Percentiles rank a stretch among this genome's conserved stretches.
Evolutionary conservation across 2,329 filamentous ascomycete species (phyloP).

Genomic region (Talaromyces sp.): DNA sequence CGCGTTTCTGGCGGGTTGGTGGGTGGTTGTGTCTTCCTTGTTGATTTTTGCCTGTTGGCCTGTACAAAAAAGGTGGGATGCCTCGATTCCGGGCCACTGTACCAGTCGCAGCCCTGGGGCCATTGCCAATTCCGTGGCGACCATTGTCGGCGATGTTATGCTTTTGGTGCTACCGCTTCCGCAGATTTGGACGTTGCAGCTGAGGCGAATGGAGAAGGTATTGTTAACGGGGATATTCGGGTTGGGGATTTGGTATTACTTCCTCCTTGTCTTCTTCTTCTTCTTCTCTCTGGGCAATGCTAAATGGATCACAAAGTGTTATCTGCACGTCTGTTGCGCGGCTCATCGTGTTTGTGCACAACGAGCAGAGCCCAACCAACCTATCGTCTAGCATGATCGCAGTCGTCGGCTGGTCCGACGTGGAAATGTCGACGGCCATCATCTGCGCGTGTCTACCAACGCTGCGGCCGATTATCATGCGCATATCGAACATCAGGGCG

Average conservation of each 20-base stretch:
- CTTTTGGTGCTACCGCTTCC: constrained; percentile 21
- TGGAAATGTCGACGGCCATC: constrained; percentile 24
- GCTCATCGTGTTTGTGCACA: constrained; percentile 20
- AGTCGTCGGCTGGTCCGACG: constrained; percentile 23
- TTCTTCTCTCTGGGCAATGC: not conserved
- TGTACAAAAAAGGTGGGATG: constrained; percentile 21
- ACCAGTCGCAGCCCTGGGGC: constrained; percentile 19
- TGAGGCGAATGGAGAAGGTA: constrained; percentile 16
- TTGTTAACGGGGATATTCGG: constrained; percentile 17
- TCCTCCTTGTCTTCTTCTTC: too few relatives aligned
- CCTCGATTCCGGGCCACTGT: constrained; percentile 17
- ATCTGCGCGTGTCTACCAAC: constrained; percentile 22
- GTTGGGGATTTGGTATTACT: constrained; percentile 17
- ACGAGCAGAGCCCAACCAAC: constrained; percentile 13
- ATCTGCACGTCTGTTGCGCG: constrained; percentile 21
- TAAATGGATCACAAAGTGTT: constrained; percentile 8
- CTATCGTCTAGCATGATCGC: constrained; percentile 17
- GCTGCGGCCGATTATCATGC: constrained; percentile 17
- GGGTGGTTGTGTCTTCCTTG: constrained; percentile 20
- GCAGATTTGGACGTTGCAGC: constrained; percentile 23
- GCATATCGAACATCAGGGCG: constrained; percentile 3
- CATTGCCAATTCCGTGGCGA: constrained; percentile 19
- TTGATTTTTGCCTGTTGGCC: constrained; percentile 24
- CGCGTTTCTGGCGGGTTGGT: constrained; percentile 18
- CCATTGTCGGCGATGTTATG: constrained; percentile 18